Evolutionary conservation across 345 rosid species (phyloP).

Genomic region (Iberis pinnata): DNA sequence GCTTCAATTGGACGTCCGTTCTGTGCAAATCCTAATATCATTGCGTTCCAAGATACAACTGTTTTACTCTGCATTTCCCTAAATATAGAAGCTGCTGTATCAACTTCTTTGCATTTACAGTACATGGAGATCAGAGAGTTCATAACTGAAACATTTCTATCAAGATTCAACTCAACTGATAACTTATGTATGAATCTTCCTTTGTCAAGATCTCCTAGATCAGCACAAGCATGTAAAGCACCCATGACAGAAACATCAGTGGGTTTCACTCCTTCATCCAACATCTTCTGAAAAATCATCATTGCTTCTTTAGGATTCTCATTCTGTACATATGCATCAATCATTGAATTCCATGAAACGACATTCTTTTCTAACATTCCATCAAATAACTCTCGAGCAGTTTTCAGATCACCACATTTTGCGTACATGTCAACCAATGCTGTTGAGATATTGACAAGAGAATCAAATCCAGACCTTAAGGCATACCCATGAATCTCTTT

Average conservation of each 20-base stretch:
- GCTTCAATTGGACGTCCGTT: conserved; percentile 63
- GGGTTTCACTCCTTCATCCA: conserved; percentile 54
- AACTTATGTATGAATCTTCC: conserved; percentile 60
- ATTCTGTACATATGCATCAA: conserved; percentile 65
- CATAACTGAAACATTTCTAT: conserved; percentile 44
- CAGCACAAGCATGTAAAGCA: conserved; percentile 68
- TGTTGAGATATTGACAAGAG: conserved; percentile 55
- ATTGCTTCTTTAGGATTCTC: conserved; percentile 60
- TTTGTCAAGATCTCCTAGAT: conserved; percentile 47
- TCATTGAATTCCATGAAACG: conserved; percentile 89
- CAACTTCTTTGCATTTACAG: conserved; percentile 60
- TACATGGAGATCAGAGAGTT: conserved; percentile 87
- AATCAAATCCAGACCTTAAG: conserved; percentile 48
- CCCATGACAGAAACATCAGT: conserved; percentile 65
- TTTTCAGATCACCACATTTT: conserved; percentile 44
- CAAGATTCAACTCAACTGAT: conserved; percentile 39
- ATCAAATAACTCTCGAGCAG: conserved; percentile 53
- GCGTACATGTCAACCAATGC: conserved; percentile 76
- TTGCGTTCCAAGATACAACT: conserved; percentile 76
- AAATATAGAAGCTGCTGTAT: conserved; percentile 49
- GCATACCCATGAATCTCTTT: conserved; percentile 62
- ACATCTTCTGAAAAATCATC: conserved; percentile 50
- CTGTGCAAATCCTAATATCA: conserved; percentile 73
- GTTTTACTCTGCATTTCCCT: conserved; percentile 44
- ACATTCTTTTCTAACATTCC: conserved; percentile 45